Conservation (phyloP, 768 basidiomycete species). For the Mycena kentingensis region DNA sequence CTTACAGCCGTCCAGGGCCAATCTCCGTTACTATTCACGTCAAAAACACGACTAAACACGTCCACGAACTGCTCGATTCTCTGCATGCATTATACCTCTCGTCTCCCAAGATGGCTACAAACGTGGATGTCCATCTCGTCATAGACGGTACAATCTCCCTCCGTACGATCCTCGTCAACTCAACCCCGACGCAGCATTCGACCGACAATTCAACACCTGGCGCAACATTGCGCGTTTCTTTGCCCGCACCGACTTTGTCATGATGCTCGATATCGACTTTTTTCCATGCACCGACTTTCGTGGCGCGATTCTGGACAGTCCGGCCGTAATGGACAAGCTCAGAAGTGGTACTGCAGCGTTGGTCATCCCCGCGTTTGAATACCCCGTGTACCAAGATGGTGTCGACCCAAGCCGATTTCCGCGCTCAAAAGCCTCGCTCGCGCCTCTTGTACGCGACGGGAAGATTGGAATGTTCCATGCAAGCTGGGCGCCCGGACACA, state of each 20-base stretch:
- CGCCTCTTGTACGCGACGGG: conserved; percentile 55
- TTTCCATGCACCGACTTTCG: conserved; percentile 82
- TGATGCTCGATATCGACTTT: conserved; percentile 94
- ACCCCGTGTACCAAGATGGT: conserved; percentile 64
- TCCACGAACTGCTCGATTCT: conserved; percentile 55
- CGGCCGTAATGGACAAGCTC: conserved; percentile 47
- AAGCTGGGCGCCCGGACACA: conserved; percentile 77
- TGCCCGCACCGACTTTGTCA: conserved; percentile 79
- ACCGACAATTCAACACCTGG: conserved; percentile 89
- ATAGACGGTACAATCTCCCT: conserved; percentile 46
- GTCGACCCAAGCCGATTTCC: conserved; percentile 63
- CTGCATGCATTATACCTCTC: conserved; percentile 69
- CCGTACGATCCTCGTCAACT: background rate
- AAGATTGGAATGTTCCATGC: conserved; percentile 78
- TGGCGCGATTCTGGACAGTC: conserved; percentile 48
- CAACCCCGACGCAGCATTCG: conserved; percentile 44
- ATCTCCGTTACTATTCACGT: conserved; percentile 85
- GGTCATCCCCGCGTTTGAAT: conserved; percentile 88
- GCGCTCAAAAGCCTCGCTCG: conserved; percentile 59
- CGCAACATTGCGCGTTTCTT: conserved; percentile 84
- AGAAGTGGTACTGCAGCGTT: conserved; percentile 66
- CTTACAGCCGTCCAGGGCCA: conserved; percentile 53
- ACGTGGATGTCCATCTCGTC: conserved; percentile 86
- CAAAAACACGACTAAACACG: conserved; percentile 48
- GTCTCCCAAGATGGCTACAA: conserved; percentile 61